phyloP scores from a whole-genome alignment of 352 stramenopile species.

The Phytophthora megakarya region DNA sequence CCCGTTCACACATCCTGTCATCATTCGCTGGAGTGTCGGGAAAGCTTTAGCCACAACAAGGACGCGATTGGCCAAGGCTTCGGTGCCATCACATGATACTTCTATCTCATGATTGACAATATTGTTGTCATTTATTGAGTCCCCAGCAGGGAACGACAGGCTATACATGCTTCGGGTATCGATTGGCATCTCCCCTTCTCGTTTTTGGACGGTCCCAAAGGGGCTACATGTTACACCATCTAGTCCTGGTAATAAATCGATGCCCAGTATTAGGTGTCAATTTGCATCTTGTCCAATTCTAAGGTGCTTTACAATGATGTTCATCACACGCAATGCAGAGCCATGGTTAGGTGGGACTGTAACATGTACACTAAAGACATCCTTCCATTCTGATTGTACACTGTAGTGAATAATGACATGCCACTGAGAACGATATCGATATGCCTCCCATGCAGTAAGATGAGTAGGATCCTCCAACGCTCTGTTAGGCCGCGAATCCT shows the following conservation, averaged over 20 bases:
- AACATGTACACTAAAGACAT: too few relatives aligned
- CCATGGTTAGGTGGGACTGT: too few relatives aligned
- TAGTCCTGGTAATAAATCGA: not conserved
- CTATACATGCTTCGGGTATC: constrained; percentile 20
- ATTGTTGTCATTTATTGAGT: constrained; percentile 19
- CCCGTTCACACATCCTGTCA: constrained; percentile 6
- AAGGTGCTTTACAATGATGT: constrained; percentile 20
- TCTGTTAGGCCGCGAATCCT: too few relatives aligned
- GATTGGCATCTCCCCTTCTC: constrained; percentile 3
- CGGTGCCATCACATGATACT: not conserved
- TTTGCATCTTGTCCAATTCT: constrained; percentile 14
- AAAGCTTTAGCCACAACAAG: not conserved
- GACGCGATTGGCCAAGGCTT: not conserved
- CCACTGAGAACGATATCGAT: too few relatives aligned
- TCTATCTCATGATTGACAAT: not conserved
- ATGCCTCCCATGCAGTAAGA: too few relatives aligned
- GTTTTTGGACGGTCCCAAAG: constrained; percentile 22
- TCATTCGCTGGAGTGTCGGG: not conserved
- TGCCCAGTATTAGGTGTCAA: constrained; percentile 16
- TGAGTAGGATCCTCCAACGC: too few relatives aligned
- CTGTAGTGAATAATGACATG: too few relatives aligned
- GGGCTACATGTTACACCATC: constrained; percentile 18
- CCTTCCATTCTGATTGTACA: too few relatives aligned
- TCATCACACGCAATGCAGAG: too few relatives aligned
- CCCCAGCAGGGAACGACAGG: constrained; percentile 7